phyloP scores from a whole-genome alignment of 176 grass and related monocot species.

The Themeda triandra region DNA sequence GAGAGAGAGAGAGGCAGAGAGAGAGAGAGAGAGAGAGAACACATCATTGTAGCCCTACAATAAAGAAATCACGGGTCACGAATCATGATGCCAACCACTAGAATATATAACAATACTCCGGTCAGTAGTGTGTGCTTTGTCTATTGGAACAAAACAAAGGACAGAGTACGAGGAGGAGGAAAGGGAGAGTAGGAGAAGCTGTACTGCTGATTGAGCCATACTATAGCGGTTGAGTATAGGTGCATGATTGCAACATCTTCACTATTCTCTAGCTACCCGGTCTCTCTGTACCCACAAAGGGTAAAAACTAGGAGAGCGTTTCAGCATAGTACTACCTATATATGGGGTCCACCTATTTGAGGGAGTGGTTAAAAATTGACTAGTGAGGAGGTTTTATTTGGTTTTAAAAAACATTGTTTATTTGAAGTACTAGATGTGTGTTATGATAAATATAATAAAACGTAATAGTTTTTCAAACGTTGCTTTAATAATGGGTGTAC shows the following conservation, averaged over 20 bases:
- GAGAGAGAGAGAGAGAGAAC: too few species aligned
- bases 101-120: background rate
- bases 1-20: too few species aligned
- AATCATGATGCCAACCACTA: conserved; percentile 5
- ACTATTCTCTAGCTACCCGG: background rate
- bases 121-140: background rate
- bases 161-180: too few species aligned
- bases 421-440: background rate
- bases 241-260: too few species aligned
- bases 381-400: too few species aligned
- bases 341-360: background rate
- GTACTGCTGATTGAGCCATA: background rate
- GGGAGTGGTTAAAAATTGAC: background rate
- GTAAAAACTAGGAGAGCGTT: conserved; percentile 32
- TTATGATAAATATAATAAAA: background rate
- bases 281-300: conserved; percentile 16
- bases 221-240: background rate
- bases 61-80: conserved; percentile 19
- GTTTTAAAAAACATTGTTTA: background rate
- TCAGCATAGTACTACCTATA: background rate
- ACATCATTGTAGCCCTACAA: background rate
- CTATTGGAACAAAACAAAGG: conserved; percentile 30
- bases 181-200: too few species aligned
- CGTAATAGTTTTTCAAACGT: background rate
- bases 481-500: background rate